Conservation (phyloP, 352 stramenopile genomes). For the Pythium dissimile region DNA sequence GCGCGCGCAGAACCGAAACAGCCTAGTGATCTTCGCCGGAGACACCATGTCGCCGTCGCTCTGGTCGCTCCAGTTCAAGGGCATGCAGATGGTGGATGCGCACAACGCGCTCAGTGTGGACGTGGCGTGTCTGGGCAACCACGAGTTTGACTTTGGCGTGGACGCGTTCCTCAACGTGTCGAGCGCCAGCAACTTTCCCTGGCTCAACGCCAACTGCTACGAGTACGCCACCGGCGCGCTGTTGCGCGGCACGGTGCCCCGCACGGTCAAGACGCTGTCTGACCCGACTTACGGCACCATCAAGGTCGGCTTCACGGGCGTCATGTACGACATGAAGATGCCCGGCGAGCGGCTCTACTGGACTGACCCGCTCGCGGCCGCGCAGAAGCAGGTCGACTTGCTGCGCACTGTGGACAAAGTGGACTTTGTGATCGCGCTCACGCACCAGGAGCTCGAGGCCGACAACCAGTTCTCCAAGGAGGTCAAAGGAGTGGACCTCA, state of each 20-base stretch:
- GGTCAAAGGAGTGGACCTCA: constrained; percentile 26
- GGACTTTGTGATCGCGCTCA: constrained; percentile 29
- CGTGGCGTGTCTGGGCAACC: constrained; percentile 27
- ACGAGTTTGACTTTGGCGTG: constrained; percentile 32
- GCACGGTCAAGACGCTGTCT: constrained; percentile 20
- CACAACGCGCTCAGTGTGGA: constrained; percentile 29
- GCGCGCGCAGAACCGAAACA: constrained; percentile 22
- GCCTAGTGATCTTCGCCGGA: constrained; percentile 25
- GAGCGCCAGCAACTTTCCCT: constrained; percentile 22
- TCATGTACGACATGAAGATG: constrained; percentile 37
- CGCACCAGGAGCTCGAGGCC: constrained; percentile 23
- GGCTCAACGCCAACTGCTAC: constrained; percentile 33
- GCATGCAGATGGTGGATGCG: constrained; percentile 30
- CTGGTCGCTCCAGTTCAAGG: constrained; percentile 29
- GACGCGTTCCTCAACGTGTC: constrained; percentile 31
- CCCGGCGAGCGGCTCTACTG: constrained; percentile 19
- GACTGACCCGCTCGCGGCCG: constrained; percentile 25
- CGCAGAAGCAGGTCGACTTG: constrained; percentile 18
- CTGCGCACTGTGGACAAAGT: constrained; percentile 17
- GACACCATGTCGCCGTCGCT: constrained; percentile 35
- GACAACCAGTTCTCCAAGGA: constrained; percentile 27
- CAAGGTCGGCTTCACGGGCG: constrained; percentile 26
- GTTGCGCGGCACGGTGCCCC: constrained; percentile 17
- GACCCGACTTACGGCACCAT: constrained; percentile 16
- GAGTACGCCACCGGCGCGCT: constrained; percentile 19